These are phyloP conservation scores for Cadophora malorum DNA, from an alignment of 2,329 filamentous ascomycete species.

Conservation along the genomic window DNA sequence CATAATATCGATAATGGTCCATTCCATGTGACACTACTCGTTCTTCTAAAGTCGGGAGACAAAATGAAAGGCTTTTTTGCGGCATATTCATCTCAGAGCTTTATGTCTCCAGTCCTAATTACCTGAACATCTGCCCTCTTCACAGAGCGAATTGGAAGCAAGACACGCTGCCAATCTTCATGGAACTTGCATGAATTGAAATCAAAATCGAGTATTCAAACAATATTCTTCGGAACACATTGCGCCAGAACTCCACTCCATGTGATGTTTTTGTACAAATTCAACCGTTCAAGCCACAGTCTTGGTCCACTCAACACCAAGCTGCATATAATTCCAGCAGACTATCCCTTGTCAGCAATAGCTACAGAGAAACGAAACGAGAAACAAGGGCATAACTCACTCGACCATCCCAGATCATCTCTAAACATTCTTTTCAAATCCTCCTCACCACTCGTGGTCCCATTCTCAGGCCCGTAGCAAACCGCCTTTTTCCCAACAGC, in stretches of 20 bases:
- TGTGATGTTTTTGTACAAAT: background rate
- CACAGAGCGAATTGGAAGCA: no score
- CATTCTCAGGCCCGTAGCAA: conserved; percentile 62
- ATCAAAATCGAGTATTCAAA: no score
- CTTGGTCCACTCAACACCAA: conserved; percentile 20
- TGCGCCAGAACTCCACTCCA: background rate
- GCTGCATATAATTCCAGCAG: conserved; percentile 26
- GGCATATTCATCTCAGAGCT: no score
- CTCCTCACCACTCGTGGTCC: conserved; percentile 66
- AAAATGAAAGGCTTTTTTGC: no score
- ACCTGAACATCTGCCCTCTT: no score
- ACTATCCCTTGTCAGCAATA: conserved; percentile 3
- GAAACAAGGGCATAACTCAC: conserved; percentile 51
- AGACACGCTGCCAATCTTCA: no score
- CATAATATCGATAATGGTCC: no score
- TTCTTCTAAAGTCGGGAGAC: no score
- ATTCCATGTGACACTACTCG: no score
- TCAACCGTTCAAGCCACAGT: background rate
- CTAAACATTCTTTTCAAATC: conserved; percentile 69
- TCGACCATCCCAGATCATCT: conserved; percentile 69
- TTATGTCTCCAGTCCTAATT: no score
- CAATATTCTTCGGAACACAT: no score
- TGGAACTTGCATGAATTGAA: no score
- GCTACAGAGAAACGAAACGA: background rate
- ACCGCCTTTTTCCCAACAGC: conserved; percentile 75